Percentiles rank a stretch among this genome's conserved stretches.
phyloP scores from a whole-genome alignment of 2,329 filamentous ascomycete genomes.

The Rutstroemia sp. region DNA sequence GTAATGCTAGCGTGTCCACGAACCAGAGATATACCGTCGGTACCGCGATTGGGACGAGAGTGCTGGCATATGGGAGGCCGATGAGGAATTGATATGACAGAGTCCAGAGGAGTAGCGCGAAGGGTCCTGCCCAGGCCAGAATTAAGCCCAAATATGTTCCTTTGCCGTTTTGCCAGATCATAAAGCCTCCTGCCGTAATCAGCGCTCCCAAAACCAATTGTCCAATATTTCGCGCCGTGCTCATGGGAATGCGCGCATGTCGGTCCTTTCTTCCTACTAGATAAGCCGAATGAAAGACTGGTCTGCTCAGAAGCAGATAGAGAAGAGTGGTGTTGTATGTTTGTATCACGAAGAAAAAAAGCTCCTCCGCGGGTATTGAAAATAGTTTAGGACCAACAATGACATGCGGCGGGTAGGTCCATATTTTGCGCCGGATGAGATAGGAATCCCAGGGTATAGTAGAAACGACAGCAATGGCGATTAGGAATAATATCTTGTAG shows the following conservation, averaged over 20 bases:
- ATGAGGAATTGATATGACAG: conserved; percentile 58
- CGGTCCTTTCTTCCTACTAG: conserved; percentile 28
- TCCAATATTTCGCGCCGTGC: conserved; percentile 35
- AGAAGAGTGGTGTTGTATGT: conserved; percentile 65
- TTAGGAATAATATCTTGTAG: conserved; percentile 54
- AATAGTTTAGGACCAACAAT: conserved; percentile 56
- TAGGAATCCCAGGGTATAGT: conserved; percentile 75
- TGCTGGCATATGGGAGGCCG: conserved; percentile 49
- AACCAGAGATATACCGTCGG: conserved; percentile 66
- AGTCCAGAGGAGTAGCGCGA: conserved; percentile 56
- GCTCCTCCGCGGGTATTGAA: conserved; percentile 61
- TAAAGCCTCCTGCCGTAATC: conserved; percentile 38
- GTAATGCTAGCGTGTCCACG: conserved; percentile 61
- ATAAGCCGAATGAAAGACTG: conserved; percentile 48
- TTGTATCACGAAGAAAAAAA: conserved; percentile 73
- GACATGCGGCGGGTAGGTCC: conserved; percentile 62
- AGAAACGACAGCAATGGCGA: conserved; percentile 55
- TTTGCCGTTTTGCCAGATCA: conserved; percentile 38
- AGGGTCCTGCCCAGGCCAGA: conserved; percentile 59
- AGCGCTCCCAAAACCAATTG: conserved; percentile 40
- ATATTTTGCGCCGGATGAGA: conserved; percentile 58
- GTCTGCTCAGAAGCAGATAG: conserved; percentile 60
- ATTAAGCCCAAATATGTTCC: conserved; percentile 66
- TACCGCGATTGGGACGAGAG: conserved; percentile 49
- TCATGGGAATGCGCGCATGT: conserved; percentile 6